phyloP scores from a whole-genome alignment of 2,329 filamentous ascomycete species.

The Talaromyces sp. region DNA sequence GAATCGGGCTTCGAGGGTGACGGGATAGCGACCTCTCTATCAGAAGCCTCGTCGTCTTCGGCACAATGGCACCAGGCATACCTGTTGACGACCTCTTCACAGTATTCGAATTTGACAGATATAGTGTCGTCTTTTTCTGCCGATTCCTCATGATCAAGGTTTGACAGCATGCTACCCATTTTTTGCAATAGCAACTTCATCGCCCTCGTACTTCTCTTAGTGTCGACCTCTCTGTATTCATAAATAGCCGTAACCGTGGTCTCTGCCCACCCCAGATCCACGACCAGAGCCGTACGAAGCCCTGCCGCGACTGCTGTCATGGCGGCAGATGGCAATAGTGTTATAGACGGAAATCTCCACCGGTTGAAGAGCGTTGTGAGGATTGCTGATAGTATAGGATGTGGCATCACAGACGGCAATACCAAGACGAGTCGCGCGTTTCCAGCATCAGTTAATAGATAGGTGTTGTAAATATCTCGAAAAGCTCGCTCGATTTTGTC shows the following conservation, averaged over 20 bases:
- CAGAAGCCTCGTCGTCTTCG: constrained; percentile 1
- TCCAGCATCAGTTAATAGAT: constrained; percentile 56
- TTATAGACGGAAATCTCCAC: constrained; percentile 76
- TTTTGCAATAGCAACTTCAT: constrained; percentile 67
- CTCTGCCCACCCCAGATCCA: constrained; percentile 92
- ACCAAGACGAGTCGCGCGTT: constrained; percentile 70
- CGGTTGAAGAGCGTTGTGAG: constrained; percentile 75
- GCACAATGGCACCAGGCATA: constrained; percentile 67
- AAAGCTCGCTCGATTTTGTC: constrained; percentile 83
- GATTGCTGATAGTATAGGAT: constrained; percentile 69
- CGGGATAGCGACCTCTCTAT: constrained; percentile 36
- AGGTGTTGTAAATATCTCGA: constrained; percentile 77
- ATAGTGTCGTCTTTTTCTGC: constrained; percentile 32
- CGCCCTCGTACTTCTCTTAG: constrained; percentile 66
- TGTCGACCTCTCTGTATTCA: constrained; percentile 78
- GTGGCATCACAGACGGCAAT: constrained; percentile 71
- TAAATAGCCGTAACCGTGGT: constrained; percentile 81
- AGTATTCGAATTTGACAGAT: constrained; percentile 67
- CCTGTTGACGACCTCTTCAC: constrained; percentile 71
- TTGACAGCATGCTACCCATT: constrained; percentile 49
- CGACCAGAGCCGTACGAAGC: constrained; percentile 74
- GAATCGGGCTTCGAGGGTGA: constrained; percentile 38
- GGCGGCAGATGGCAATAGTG: constrained; percentile 71
- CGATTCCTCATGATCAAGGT: constrained; percentile 21
- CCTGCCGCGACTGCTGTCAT: constrained; percentile 75